Evolutionary conservation across 2,329 filamentous ascomycete genomes (phyloP), one percentile per base, ranked within the genome.

Genomic region (Epichloe sylvatica): DNA sequence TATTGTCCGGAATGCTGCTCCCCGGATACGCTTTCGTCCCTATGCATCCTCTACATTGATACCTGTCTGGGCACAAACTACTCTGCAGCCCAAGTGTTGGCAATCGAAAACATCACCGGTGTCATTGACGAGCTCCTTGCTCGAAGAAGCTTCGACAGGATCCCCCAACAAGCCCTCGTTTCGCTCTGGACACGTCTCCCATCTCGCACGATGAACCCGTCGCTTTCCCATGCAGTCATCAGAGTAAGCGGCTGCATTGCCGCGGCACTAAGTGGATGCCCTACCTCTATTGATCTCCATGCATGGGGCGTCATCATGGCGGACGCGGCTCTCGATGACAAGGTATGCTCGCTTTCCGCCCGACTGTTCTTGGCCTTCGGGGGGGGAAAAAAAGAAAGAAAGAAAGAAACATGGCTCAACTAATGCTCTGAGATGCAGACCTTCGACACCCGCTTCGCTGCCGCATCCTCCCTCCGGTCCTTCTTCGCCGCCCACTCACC

Each of bases 381-480:
- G 6, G 1, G 3, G 4, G 6, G 1, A 0, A 5, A 23, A 23
- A 2, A 25, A 25, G n/a, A n/a, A n/a, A n/a, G n/a, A 3, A 25
- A 8, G 3, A 8, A 8, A 8, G 3, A 25, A 3, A 0, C 4
- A 19, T 5, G 17, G n/a, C 35, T 40, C 17, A 46, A 9, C 15
- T 9, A 34, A 45, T 36, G 15, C 4, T 7, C n/a, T 45, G 17
- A 4, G 8, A 21, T 7, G 8, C 38, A 82, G 77, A 75, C 77
- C 17, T 84, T 84, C 52, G 79, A 85, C 59, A 79, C 74, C 0
- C 78, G 84, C 46, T 70, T 78, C 57, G 77, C 83, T 0, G 80
- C 78, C 1, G 71, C 73, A 1, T 63, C 67, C 37, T 77, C 82
- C 1, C 67, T 86, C 13, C 60, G 60, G 37, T 75, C 73, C 13